Evolutionary conservation across 768 basidiomycete species (phyloP), one percentile per base, ranked within the genome.

Genomic region (Kwoniella sp.): DNA sequence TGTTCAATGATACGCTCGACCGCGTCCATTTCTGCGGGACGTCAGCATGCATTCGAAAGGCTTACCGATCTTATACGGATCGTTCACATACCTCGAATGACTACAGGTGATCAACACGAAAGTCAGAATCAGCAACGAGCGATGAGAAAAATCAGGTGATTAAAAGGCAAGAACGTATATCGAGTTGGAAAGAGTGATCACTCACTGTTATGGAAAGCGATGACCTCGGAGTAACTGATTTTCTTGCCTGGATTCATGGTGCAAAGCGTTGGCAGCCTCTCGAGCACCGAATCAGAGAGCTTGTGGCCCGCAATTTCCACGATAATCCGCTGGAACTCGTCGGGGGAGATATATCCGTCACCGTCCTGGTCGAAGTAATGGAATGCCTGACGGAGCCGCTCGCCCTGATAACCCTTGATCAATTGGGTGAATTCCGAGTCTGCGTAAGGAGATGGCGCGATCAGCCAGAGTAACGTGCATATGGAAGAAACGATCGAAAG

Each of bases 401-500:
- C 96, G 75, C 94, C 96, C 82, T 97, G 96, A 60, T 97, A 85
- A 47, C 93, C 95, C 81, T 97, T 98, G 92, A 99, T 96, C 64
- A 98, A 83, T 82, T 97, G 94, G 29, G 93, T 96, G 82, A 98
- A 98, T 81, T 98, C 94, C 78, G 90, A 90, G 82, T 94, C 90
- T 92, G 70, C 44, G 44, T 9, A n/a, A 13, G 13, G 15, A 6
- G 26, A 51, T 24, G 27, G 59, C 15, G 8, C 21, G 19, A 33
- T 25, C n/a, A 49, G 51, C 33, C 58, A 40, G 10, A 13, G 15
- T 4, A 37, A 19, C 9, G 40, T 17, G 56, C 29, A n/a, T n/a
- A n/a, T n/a, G n/a, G n/a, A n/a, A n/a, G n/a, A n/a, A n/a, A n/a
- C n/a, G n/a, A n/a, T n/a, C n/a, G n/a, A n/a, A n/a, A 33, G 33